Evolutionary conservation across 164 flowering plant genomes (phyloP).

Genomic region (Nymphaea thermarum): DNA sequence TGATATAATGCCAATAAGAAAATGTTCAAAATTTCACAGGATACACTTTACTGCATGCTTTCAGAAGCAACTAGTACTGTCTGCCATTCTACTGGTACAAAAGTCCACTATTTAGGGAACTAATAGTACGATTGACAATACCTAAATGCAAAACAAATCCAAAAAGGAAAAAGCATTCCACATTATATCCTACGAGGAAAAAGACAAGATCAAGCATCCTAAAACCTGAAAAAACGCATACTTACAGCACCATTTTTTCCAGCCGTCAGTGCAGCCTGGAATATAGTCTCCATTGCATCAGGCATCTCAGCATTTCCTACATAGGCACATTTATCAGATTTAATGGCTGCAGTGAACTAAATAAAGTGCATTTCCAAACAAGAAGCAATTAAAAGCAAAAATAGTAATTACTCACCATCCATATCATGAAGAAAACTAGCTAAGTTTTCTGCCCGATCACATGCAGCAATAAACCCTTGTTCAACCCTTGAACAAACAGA

Average conservation of each 20-base stretch:
- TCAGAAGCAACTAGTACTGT: too few species aligned
- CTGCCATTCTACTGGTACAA: too few species aligned
- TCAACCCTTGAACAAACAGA: slow-evolving; percentile 31
- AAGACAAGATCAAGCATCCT: too few species aligned
- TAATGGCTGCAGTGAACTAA: background rate
- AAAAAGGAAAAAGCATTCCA: too few species aligned
- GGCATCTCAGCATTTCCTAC: slow-evolving; percentile 41
- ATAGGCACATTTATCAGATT: background rate
- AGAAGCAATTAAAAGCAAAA: too few species aligned
- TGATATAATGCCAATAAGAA: too few species aligned
- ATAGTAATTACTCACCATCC: slow-evolving; percentile 21
- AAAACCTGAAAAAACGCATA: background rate
- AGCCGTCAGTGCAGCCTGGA: slow-evolving; percentile 23
- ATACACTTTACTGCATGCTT: too few species aligned
- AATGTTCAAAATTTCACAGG: too few species aligned
- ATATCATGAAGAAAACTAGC: slow-evolving; percentile 9
- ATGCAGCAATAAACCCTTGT: slow-evolving; percentile 28
- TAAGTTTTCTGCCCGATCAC: slow-evolving; percentile 28
- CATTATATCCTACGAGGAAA: too few species aligned
- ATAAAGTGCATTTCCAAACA: background rate
- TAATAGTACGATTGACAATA: too few species aligned
- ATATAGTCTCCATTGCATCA: slow-evolving; percentile 41
- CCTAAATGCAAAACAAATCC: background rate
- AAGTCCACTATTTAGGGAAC: too few species aligned
- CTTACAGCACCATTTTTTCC: slow-evolving; percentile 45